Conservation (phyloP, 139 green algal species). For the Ostreobium quekettii region DNA sequence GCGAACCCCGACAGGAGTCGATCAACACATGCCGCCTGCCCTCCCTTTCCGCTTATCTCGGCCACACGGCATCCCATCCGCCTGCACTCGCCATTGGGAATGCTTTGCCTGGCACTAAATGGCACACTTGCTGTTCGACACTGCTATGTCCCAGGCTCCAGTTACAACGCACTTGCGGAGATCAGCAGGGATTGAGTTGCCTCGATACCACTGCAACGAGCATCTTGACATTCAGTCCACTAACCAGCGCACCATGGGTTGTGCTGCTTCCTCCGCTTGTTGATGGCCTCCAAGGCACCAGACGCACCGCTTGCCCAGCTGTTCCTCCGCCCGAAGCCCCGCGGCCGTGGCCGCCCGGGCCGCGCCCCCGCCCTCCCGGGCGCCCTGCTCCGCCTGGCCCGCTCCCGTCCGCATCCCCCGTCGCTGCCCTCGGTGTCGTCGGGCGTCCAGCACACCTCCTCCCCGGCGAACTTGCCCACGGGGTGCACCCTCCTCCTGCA, state of each 20-base stretch:
- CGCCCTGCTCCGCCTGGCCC: neutral
- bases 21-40: too few relatives aligned
- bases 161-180: neutral
- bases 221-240: neutral
- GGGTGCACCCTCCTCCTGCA: conserved; percentile 5
- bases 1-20: too few relatives aligned
- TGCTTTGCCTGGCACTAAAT: neutral
- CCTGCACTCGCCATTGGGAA: too few relatives aligned
- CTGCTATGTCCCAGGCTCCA: neutral
- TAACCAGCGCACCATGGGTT: conserved; percentile 41
- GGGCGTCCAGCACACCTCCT: conserved; percentile 2
- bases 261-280: conserved; percentile 45
- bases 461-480: neutral
- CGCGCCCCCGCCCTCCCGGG: neutral
- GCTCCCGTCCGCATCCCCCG: neutral
- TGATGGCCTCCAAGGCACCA: neutral
- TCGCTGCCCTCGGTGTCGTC: neutral
- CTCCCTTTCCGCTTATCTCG: too few relatives aligned
- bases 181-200: neutral
- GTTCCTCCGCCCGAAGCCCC: neutral
- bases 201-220: neutral
- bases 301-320: neutral
- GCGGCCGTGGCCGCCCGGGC: neutral
- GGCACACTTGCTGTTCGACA: neutral
- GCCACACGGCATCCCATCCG: too few relatives aligned